phyloP scores from a whole-genome alignment of 176 grass and related monocot genomes.

The Lolium rigidum region DNA sequence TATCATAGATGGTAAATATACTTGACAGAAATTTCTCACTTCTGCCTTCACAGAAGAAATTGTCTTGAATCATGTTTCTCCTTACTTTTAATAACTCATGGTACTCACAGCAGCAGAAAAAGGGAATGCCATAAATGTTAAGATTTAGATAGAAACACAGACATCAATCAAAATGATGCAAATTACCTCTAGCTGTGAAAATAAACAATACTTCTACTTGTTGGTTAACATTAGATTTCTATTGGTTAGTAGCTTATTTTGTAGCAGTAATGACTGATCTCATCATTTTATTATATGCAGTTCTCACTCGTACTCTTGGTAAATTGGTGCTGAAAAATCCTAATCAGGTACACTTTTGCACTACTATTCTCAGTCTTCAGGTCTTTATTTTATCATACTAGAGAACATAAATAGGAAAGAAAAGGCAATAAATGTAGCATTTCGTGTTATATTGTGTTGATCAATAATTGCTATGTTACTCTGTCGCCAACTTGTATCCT shows the following conservation, averaged over 20 bases:
- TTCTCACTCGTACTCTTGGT: constrained; percentile 67
- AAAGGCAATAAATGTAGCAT: background rate
- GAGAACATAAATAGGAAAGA: background rate
- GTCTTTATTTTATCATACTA: background rate
- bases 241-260: background rate
- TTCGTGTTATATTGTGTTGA: background rate
- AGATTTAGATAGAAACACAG: background rate
- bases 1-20: constrained; percentile 77
- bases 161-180: background rate
- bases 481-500: background rate
- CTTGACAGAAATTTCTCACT: background rate
- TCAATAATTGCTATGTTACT: background rate
- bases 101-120: background rate
- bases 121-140: background rate
- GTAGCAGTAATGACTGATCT: background rate
- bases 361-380: background rate
- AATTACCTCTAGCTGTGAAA: background rate
- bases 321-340: constrained; percentile 89
- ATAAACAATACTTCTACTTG: background rate
- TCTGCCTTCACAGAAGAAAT: background rate
- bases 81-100: constrained; percentile 14
- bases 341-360: constrained; percentile 60
- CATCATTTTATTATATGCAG: constrained; percentile 51
- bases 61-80: constrained; percentile 7
- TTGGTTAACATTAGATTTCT: constrained; percentile 1